Conservation (phyloP, 805 yeast species). For the Torulaspora quercuum region DNA sequence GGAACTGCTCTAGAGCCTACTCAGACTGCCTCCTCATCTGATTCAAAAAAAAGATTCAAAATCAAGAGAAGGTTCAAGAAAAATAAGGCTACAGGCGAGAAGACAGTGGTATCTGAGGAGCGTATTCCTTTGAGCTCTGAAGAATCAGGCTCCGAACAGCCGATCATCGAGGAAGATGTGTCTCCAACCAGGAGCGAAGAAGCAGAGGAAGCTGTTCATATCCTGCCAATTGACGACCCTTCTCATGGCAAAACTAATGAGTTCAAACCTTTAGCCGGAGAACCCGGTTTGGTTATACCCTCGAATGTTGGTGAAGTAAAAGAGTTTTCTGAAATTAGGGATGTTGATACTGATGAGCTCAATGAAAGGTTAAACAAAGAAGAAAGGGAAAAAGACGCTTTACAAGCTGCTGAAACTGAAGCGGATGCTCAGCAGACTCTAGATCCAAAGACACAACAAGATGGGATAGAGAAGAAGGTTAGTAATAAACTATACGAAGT, state of each 20-base stretch:
- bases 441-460: constrained; percentile 24
- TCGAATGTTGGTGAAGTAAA: constrained; percentile 59
- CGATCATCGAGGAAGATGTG: constrained; percentile 24
- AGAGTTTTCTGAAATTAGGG: constrained; percentile 56
- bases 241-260: constrained; percentile 49
- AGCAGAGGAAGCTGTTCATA: constrained; percentile 34
- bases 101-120: constrained; percentile 33
- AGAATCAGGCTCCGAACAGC: constrained; percentile 14
- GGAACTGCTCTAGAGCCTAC: constrained; percentile 6
- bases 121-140: constrained; percentile 18
- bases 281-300: constrained; percentile 61
- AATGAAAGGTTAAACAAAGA: constrained; percentile 43
- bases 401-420: constrained; percentile 5
- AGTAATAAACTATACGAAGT: constrained; percentile 14
- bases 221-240: constrained; percentile 39
- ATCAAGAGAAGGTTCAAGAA: constrained; percentile 40
- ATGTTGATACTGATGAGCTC: constrained; percentile 56
- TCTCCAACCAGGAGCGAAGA: constrained; percentile 16
- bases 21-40: constrained; percentile 6
- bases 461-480: constrained; percentile 26
- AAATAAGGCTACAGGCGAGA: constrained; percentile 43
- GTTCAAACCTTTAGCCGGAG: constrained; percentile 43
- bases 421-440: constrained; percentile 12
- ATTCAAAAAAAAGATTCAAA: constrained; percentile 33
- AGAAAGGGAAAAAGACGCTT: constrained; percentile 15